phyloP scores from a whole-genome alignment of 140 eudicot species.

The Erigeron philadelphicus region DNA sequence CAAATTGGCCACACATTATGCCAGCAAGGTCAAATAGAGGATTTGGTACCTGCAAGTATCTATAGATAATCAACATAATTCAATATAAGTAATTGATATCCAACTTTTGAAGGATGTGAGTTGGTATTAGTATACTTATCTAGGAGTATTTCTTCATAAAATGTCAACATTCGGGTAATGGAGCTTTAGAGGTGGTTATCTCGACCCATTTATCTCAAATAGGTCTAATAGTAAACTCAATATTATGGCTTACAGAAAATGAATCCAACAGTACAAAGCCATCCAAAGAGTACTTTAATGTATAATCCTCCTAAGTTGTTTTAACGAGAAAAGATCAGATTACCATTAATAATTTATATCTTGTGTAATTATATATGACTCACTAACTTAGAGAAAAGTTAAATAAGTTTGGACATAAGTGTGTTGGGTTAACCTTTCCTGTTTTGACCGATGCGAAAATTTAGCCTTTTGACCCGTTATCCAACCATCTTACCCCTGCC shows the following conservation, averaged over 20 bases:
- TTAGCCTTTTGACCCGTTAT: background rate
- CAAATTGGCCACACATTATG: conserved; percentile 83
- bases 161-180: background rate
- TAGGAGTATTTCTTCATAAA: too few species aligned
- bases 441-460: background rate
- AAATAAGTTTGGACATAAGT: background rate
- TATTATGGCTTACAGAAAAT: background rate
- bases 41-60: conserved; percentile 58
- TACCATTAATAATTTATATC: too few species aligned
- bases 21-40: conserved; percentile 89
- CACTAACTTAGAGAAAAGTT: background rate
- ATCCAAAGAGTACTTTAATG: background rate
- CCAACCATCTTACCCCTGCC: background rate
- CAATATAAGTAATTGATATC: background rate
- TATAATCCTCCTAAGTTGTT: background rate
- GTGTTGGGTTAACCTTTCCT: background rate
- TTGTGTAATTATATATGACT: background rate
- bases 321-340: too few species aligned
- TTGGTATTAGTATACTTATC: too few species aligned
- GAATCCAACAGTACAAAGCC: background rate
- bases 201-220: background rate
- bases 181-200: background rate
- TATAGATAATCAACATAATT: conserved; percentile 12
- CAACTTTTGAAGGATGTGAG: too few species aligned
- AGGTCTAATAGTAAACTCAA: too few species aligned